Conservation (phyloP, 1,284 basidiomycete genomes). For the Trametes sp. region DNA sequence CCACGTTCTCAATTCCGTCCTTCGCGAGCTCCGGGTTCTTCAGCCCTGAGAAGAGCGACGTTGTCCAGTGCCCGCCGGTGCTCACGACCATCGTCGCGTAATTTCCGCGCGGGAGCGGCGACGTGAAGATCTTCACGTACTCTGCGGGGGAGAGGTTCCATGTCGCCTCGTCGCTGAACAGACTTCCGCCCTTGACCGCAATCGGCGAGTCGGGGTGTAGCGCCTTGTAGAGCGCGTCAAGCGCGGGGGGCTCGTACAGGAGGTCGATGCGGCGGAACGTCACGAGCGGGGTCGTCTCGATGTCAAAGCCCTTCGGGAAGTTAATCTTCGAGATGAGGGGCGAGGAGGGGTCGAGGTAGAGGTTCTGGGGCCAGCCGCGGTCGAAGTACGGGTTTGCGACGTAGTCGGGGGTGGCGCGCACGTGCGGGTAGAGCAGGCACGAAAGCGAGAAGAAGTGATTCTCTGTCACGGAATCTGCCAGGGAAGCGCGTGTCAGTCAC, state of each 20-base stretch:
- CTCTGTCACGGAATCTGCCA: slow-evolving; percentile 68
- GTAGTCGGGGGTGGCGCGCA: slow-evolving; percentile 68
- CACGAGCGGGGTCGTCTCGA: slow-evolving; percentile 63
- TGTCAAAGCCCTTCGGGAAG: slow-evolving; percentile 60
- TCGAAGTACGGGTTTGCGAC: slow-evolving; percentile 60
- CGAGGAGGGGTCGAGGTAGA: slow-evolving; percentile 64
- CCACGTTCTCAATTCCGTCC: slow-evolving; percentile 58
- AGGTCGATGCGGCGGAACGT: slow-evolving; percentile 71
- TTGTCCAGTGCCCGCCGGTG: slow-evolving; percentile 75
- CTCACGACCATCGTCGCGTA: slow-evolving; percentile 67
- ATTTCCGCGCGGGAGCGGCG: slow-evolving; percentile 54
- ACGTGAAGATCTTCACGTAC: slow-evolving; percentile 58
- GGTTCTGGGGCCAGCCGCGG: slow-evolving; percentile 66
- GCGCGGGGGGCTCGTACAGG: slow-evolving; percentile 57
- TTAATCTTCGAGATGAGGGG: slow-evolving; percentile 51
- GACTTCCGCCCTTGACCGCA: slow-evolving; percentile 25
- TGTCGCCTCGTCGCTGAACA: slow-evolving; percentile 62
- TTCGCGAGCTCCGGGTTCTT: slow-evolving; percentile 45
- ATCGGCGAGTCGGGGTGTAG: slow-evolving; percentile 30
- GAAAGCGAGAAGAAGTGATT: slow-evolving; percentile 77
- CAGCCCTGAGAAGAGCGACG: slow-evolving; percentile 58
- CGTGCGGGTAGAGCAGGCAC: slow-evolving; percentile 69
- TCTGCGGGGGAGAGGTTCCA: slow-evolving; percentile 61
- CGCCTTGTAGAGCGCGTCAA: slow-evolving; percentile 53
- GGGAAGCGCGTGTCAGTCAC: not conserved